Conservation (phyloP, 2,329 filamentous ascomycete species). For the Didymella pomorum region DNA sequence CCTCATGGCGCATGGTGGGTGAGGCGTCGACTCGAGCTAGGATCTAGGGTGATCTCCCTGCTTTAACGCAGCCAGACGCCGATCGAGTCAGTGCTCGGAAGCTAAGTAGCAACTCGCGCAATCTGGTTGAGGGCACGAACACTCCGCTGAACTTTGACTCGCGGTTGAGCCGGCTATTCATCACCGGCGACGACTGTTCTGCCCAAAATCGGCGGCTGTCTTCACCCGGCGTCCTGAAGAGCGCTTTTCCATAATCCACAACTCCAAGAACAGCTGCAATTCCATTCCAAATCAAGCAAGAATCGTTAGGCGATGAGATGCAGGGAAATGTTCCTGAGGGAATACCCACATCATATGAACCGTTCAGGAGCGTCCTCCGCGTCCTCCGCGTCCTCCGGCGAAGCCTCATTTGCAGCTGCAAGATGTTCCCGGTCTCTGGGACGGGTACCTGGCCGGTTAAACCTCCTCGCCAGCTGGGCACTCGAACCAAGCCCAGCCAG, state of each 20-base stretch:
- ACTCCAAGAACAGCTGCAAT: neutral
- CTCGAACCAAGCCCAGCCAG: neutral
- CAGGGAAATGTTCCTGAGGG: neutral
- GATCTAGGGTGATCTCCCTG: slow-evolving; percentile 1
- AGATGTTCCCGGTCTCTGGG: neutral
- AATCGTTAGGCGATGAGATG: neutral
- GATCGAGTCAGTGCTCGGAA: slow-evolving; percentile 6
- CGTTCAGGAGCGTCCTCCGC: neutral
- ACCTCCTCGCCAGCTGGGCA: neutral
- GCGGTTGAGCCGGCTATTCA: neutral
- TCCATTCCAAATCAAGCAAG: slow-evolving; percentile 1
- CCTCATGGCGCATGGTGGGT: neutral
- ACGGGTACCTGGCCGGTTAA: neutral
- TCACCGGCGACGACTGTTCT: too few relatives aligned
- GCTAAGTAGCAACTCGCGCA: neutral
- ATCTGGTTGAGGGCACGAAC: neutral
- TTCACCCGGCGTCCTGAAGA: neutral
- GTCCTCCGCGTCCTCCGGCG: neutral
- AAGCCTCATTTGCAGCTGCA: slow-evolving; percentile 4
- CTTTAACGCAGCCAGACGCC: neutral
- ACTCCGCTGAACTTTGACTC: slow-evolving; percentile 4
- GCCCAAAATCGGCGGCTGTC: neutral
- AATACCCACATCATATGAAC: neutral
- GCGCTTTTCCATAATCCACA: neutral
- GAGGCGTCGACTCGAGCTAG: neutral